Evolutionary conservation across 441 rosid species (phyloP), one percentile per base, ranked within the genome.

Genomic region (Gossypium schwendimanii): DNA sequence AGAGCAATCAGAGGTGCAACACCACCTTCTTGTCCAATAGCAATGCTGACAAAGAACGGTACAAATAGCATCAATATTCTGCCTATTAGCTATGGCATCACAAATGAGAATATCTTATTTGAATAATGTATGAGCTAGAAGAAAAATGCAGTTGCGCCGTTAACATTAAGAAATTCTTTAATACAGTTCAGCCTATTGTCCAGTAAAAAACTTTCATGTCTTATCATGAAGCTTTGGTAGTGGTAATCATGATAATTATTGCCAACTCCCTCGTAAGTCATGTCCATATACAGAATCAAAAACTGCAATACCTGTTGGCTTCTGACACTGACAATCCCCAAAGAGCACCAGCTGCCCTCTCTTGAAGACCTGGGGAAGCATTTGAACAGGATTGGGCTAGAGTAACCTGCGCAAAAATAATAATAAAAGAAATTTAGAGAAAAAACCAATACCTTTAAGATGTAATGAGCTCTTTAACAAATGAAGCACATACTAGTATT

Each of bases 301-400:
- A 41, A 24, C 14, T 63, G 24, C 65, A 73, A 47, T 79, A 94
- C 98, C 99, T 92, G 77, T 95, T 95, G 71, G 93, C 89, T 89
- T 95, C 98, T 31, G 99, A 95, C 18, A 95, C 99, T 0, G 98
- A 95, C 80, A 95, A 85, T 76, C 98, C 99, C 99, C 98, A 92
- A 14, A 95, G 94, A 75, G 99, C 99, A 76, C 99, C 99, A 58
- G 98, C 99, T 21, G 98, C 99, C 82, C 99, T 88, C 83, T 95
- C 99, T 84, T 95, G 99, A 80, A 95, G 99, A 83, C 98, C 99
- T 44, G 91, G 87, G 52, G 99, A 91, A 62, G 96, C 92, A 86
- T 91, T 87, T 64, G 96, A 81, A 75, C 97, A 95, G 26, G 97
- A 85, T 75, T 91, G 94, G 45, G 98, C 99, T 45, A 95, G 97